Evolutionary conservation across 495 filamentous ascomycete genomes (phyloP).

Genomic region (Tuber brumale): DNA sequence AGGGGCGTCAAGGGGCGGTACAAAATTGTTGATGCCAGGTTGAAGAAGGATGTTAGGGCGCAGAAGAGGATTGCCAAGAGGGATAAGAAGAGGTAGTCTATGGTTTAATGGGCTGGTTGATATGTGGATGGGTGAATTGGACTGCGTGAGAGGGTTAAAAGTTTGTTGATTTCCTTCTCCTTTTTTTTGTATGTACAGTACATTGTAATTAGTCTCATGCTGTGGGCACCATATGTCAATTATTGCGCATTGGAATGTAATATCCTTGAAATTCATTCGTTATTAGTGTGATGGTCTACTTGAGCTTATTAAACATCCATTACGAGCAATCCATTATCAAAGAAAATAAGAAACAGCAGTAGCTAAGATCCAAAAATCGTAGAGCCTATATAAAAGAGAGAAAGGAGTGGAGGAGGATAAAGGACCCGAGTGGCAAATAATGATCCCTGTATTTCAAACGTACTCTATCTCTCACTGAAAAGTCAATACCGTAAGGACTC

Average conservation of each 20-base stretch:
- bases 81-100: conserved; percentile 43
- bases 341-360: neutral
- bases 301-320: neutral
- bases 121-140: neutral
- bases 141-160: neutral
- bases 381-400: neutral
- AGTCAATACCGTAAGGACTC: neutral
- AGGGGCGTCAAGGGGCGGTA: conserved; percentile 92
- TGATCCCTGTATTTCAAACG: neutral
- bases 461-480: neutral
- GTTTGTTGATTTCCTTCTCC: neutral
- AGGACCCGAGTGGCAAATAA: neutral
- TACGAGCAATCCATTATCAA: neutral
- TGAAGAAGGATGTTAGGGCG: conserved; percentile 97
- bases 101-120: neutral
- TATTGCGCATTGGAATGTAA: neutral
- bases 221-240: neutral
- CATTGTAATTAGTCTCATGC: neutral
- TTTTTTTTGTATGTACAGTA: neutral
- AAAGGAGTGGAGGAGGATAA: neutral
- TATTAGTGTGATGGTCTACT: neutral
- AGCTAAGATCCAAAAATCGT: neutral
- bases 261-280: neutral
- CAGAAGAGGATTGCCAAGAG: conserved; percentile 75
- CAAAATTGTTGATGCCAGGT: conserved; percentile 93